Percentiles rank a stretch among this genome's conserved stretches.
These are phyloP conservation scores for Crassisporium funariophilum DNA, from an alignment of 768 basidiomycete genomes.

Conservation along the genomic window DNA sequence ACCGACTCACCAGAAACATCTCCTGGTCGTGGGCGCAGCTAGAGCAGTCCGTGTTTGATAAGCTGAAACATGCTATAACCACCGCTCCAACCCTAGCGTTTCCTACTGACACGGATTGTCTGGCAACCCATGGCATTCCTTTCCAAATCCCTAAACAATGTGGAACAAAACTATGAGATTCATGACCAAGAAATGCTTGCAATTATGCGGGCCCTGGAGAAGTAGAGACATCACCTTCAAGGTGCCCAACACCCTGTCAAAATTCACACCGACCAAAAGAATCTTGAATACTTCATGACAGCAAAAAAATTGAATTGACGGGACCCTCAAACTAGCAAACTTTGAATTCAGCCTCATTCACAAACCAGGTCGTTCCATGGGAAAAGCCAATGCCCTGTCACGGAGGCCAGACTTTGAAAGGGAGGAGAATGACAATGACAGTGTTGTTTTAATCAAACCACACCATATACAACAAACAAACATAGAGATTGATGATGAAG, in stretches of 20 bases:
- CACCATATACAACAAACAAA: not conserved
- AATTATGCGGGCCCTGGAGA: conserved; percentile 35
- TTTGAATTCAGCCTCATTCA: conserved; percentile 37
- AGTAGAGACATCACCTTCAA: conserved; percentile 26
- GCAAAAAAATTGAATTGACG: conserved; percentile 39
- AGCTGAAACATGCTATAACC: conserved; percentile 22
- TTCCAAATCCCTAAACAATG: conserved; percentile 28
- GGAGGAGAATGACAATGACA: conserved; percentile 21
- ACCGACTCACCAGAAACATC: conserved; percentile 9
- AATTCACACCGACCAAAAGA: conserved; percentile 39
- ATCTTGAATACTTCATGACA: conserved; percentile 45
- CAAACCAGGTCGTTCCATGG: conserved; percentile 28
- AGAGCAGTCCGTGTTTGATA: conserved; percentile 22
- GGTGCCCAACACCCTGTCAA: conserved; percentile 24
- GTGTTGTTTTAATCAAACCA: conserved; percentile 13
- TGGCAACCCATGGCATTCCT: conserved; percentile 40
- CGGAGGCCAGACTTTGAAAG: conserved; percentile 25
- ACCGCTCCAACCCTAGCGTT: conserved; percentile 22
- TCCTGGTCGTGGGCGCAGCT: conserved; percentile 17
- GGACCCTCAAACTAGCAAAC: conserved; percentile 36
- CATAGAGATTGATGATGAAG: conserved; percentile 6
- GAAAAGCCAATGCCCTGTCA: conserved; percentile 28
- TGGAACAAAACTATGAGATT: conserved; percentile 46
- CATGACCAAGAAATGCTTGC: conserved; percentile 51
- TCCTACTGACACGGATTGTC: not conserved